Base-by-base conservation (phyloP, 805 yeast genomes). In the Clavispora vitiphila region DNA sequence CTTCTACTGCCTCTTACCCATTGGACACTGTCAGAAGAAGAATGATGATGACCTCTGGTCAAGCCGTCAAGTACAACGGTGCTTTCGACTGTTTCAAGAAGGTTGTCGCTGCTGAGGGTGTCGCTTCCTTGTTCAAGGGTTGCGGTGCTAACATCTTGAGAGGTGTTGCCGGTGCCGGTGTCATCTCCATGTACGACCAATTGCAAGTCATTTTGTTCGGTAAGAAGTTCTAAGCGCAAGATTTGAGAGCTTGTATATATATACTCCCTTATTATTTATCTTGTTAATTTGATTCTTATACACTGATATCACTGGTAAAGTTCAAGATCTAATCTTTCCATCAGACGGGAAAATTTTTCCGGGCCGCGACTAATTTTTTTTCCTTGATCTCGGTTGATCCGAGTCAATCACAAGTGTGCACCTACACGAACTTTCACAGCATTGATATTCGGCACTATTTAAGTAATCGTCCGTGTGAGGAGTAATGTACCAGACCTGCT, bases 111-210 rank as follows among this genome's bases (percentile, higher is more conserved):
- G 88, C 93, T 69, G 96, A 90, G 77, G 97, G 97, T 87, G 73
- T 86, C 62, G 64, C 67, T 49, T 87, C 97, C 62, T 80, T 89
- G 75, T 89, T 89, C 91, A 90, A 87, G 83, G 97, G 97, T 80
- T 89, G 96, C 76, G 96, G 91, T 83, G 96, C 97, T 74, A 89
- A 89, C 93, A 89, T 89, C 82, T 81, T 89, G 76, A 89, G 97
- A 85, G 96, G 96, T 87, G 96, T 89, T 70, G 97, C 97, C 74
- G 96, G 96, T 83, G 97, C 97, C 69, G 96, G 96, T 86, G 97
- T 90, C 64, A 87, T 89, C 74, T 89, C 97, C 78, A 66, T 90
- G 81, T 89, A 90, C 80, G 97, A 90, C 76, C 96, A 89, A 79
- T 78, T 89, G 72, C 96, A 89, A 79, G 74, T 89, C 76, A 82